Evolutionary conservation across 2,329 filamentous ascomycete species (phyloP).

Genomic region (Celoporthe dispersa): DNA sequence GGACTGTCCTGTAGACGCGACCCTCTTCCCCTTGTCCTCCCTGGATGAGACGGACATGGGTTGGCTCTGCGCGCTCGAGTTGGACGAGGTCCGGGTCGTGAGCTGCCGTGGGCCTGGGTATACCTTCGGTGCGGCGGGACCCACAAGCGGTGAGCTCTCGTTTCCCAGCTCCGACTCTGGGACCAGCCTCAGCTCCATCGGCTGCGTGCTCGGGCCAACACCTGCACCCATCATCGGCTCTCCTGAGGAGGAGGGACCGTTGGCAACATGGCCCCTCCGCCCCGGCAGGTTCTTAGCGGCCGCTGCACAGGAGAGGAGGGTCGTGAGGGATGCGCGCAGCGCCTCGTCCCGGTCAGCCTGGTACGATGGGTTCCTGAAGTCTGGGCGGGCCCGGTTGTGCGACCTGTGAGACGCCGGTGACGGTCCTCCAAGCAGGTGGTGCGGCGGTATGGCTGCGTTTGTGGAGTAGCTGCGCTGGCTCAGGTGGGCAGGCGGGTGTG

Average conservation of each 20-base stretch:
- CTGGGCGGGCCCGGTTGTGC: constrained; percentile 54
- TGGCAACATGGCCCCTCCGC: constrained; percentile 47
- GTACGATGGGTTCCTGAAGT: constrained; percentile 73
- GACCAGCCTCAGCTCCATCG: constrained; percentile 63
- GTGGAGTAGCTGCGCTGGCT: constrained; percentile 55
- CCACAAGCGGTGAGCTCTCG: constrained; percentile 34
- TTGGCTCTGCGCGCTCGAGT: constrained; percentile 38
- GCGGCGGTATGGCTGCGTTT: constrained; percentile 49
- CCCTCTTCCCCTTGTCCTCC: constrained; percentile 56
- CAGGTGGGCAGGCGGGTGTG: constrained; percentile 70
- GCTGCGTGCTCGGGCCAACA: constrained; percentile 53
- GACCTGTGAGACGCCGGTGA: constrained; percentile 52
- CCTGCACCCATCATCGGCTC: constrained; percentile 41
- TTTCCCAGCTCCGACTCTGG: constrained; percentile 63
- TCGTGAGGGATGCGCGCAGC: constrained; percentile 89
- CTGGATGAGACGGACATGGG: constrained; percentile 35
- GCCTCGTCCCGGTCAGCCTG: constrained; percentile 93
- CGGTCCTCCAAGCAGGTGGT: constrained; percentile 42
- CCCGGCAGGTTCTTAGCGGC: constrained; percentile 84
- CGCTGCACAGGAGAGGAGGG: constrained; percentile 90
- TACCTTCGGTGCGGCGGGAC: constrained; percentile 34
- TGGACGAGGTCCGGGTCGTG: constrained; percentile 36
- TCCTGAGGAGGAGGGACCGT: constrained; percentile 40
- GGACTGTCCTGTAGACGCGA: constrained; percentile 38
- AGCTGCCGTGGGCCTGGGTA: constrained; percentile 24